Evolutionary conservation across 805 yeast species (phyloP), one percentile per base, ranked within the genome.

Genomic region (Zygotorulaspora danielsina): DNA sequence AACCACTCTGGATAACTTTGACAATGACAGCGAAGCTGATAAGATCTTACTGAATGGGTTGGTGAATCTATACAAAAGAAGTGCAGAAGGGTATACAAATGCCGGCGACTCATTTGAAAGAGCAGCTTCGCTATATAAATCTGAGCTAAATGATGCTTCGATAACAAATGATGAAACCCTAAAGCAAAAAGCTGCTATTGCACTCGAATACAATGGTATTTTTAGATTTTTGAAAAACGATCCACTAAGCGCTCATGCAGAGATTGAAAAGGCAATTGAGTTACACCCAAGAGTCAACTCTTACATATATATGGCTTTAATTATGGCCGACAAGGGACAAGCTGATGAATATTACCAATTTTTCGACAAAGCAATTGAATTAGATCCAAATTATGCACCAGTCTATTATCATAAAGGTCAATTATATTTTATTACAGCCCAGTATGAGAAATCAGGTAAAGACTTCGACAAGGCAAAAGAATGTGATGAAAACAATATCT

Each of bases 351-450:
- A 84, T 63, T 80, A 84, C 57, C 63, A 67, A 33, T 84, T 81
- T 64, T 88, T 93, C 57, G 76, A 77, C 37, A 67, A 71, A 38
- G 97, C 97, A 15, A 70, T 79, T 44, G 67, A 71, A 44, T 58
- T 83, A 46, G 81, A 85, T 57, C 78, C 90, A 35, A 67, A 75
- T 17, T 77, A 79, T 55, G 79, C 93, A 22, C 96, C 93, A 58
- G 76, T 83, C 50, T 85, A 81, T 71, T 93, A 93, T 72, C 98
- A 93, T 68, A 79, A 83, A 62, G 98, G 95, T 52, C 99, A 93
- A 75, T 73, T 89, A 60, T 77, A 75, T 63, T 90, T 89, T 69
- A 70, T 93, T 55, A 78, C 85, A 46, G 81, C 81, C 46, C 84
- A 86, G 45, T 77, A 84, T 56, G 67, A 66, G 26, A 71, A 78